Percentiles rank a stretch among this genome's conserved stretches.
phyloP scores from a whole-genome alignment of 495 filamentous ascomycete species.

The Aspergillus campestris region DNA sequence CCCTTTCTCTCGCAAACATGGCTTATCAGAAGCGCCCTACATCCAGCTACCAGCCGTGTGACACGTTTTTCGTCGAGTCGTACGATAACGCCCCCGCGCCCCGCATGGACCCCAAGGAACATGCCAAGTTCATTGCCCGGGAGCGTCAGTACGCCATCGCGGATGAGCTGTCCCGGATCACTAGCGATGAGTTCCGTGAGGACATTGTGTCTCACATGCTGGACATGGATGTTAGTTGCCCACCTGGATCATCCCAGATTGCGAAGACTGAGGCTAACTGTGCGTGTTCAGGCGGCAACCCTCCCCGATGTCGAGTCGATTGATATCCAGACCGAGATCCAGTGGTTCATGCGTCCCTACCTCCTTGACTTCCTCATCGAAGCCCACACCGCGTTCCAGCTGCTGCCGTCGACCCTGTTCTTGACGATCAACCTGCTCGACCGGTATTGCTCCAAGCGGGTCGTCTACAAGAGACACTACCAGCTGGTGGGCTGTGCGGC shows the following conservation, averaged over 20 bases:
- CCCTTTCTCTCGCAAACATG: slow-evolving; percentile 50
- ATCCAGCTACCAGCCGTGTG: slow-evolving; percentile 52
- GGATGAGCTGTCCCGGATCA: slow-evolving; percentile 73
- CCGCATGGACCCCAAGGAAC: slow-evolving; percentile 48
- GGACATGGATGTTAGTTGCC: slow-evolving; percentile 76
- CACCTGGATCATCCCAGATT: not conserved
- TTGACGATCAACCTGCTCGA: slow-evolving; percentile 95
- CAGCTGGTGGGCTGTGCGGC: slow-evolving; percentile 95
- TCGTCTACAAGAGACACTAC: slow-evolving; percentile 99
- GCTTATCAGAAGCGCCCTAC: slow-evolving; percentile 49
- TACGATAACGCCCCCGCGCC: slow-evolving; percentile 49
- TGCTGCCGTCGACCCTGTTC: slow-evolving; percentile 90
- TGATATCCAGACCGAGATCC: slow-evolving; percentile 97
- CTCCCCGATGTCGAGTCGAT: slow-evolving; percentile 94
- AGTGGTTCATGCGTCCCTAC: slow-evolving; percentile 99
- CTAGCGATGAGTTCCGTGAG: slow-evolving; percentile 82
- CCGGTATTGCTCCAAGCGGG: slow-evolving; percentile 91
- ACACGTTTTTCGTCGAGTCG: slow-evolving; percentile 82
- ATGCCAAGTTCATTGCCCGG: slow-evolving; percentile 62
- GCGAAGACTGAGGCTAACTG: slow-evolving; percentile 9
- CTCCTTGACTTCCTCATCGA: slow-evolving; percentile 97
- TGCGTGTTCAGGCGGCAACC: slow-evolving; percentile 63
- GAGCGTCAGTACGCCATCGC: slow-evolving; percentile 77
- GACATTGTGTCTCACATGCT: slow-evolving; percentile 91
- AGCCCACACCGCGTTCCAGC: slow-evolving; percentile 88